Percentiles rank a stretch among this genome's conserved stretches.
These are phyloP conservation scores for Halophytophthora batemanensis DNA, from an alignment of 352 stramenopile genomes.

Conservation along the genomic window DNA sequence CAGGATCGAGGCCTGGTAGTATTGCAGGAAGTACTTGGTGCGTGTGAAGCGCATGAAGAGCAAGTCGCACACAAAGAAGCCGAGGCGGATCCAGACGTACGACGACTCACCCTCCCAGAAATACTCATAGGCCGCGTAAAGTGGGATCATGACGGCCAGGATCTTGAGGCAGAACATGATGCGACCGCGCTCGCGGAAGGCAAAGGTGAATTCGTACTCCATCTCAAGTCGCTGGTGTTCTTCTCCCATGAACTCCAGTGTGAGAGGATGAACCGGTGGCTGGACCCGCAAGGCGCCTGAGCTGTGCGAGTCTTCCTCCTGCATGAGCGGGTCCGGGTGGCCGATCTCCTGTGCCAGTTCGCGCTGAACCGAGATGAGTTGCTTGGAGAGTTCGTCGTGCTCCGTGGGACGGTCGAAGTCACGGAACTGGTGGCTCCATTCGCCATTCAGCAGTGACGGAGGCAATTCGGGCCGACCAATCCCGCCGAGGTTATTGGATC, in stretches of 20 bases:
- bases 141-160: constrained; percentile 59
- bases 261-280: constrained; percentile 68
- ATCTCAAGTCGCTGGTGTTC: constrained; percentile 71
- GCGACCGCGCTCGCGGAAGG: constrained; percentile 57
- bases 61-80: constrained; percentile 69
- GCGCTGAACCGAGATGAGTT: constrained; percentile 61
- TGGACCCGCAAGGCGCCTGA: constrained; percentile 61
- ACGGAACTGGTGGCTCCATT: constrained; percentile 80
- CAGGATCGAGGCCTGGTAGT: constrained; percentile 76
- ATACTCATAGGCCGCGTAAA: constrained; percentile 72
- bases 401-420: constrained; percentile 77
- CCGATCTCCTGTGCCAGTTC: constrained; percentile 77
- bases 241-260: constrained; percentile 83
- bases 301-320: constrained; percentile 70
- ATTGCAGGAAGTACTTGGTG: constrained; percentile 66
- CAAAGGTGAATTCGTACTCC: constrained; percentile 76
- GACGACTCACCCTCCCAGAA: constrained; percentile 55
- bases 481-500: constrained; percentile 3
- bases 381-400: constrained; percentile 78
- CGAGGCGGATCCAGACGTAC: constrained; percentile 64
- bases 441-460: constrained; percentile 53
- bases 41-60: constrained; percentile 65
- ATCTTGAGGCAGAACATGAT: constrained; percentile 75
- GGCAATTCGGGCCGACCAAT: constrained; percentile 39
- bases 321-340: constrained; percentile 49